Evolutionary conservation across 257 asterid genomes (phyloP).

Genomic region (Solanum dulcamara): DNA sequence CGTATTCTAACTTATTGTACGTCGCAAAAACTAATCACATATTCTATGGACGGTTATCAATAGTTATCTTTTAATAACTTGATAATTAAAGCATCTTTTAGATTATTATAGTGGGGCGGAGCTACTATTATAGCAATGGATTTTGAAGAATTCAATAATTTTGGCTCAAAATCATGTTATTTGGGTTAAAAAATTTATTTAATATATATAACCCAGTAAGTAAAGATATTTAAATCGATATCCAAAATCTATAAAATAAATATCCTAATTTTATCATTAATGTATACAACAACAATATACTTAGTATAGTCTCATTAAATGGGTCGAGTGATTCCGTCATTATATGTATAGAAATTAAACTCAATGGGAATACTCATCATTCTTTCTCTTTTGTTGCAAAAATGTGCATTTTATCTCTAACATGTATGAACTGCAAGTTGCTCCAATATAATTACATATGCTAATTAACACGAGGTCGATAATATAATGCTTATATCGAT

Average conservation of each 20-base stretch:
- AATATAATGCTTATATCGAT: background rate
- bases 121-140: background rate
- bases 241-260: background rate
- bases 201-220: background rate
- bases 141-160: rapidly evolving
- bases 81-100: too few species aligned
- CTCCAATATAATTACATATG: background rate
- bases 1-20: background rate
- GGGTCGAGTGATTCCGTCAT: rapidly evolving
- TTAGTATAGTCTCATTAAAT: background rate
- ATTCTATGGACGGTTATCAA: background rate
- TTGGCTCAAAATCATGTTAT: background rate
- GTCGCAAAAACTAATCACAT: background rate
- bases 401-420: background rate
- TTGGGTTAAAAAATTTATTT: too few species aligned
- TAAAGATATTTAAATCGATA: background rate
- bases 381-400: background rate
- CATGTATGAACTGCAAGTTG: background rate
- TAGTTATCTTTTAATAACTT: background rate
- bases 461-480: background rate
- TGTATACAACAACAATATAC: background rate
- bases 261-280: background rate
- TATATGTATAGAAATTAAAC: background rate
- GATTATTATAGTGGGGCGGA: background rate
- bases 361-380: background rate